Evolutionary conservation across 805 yeast species (phyloP).

Genomic region (Metschnikowia peoriensis): DNA sequence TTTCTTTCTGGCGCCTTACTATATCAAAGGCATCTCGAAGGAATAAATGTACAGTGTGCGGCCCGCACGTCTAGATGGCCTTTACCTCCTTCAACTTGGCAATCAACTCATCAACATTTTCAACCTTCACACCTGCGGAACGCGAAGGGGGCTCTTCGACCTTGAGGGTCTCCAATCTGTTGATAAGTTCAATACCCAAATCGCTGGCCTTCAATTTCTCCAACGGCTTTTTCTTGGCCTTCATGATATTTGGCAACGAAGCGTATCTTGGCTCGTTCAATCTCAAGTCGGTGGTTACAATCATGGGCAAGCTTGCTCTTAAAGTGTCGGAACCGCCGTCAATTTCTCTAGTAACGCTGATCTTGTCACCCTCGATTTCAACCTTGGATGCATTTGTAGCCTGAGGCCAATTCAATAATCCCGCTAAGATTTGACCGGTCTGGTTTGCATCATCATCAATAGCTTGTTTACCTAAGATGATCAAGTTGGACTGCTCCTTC

Average conservation of each 20-base stretch:
- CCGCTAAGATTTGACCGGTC: slow-evolving; percentile 96
- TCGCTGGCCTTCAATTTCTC: slow-evolving; percentile 62
- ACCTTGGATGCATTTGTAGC: slow-evolving; percentile 94
- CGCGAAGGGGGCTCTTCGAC: slow-evolving; percentile 86
- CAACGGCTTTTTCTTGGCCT: slow-evolving; percentile 95
- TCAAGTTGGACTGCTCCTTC: slow-evolving; percentile 68
- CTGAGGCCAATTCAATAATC: slow-evolving; percentile 91
- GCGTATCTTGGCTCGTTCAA: slow-evolving; percentile 95
- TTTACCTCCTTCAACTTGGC: slow-evolving; percentile 73
- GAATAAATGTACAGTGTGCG: slow-evolving; percentile 1
- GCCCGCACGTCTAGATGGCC: slow-evolving; percentile 46
- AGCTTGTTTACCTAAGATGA: slow-evolving; percentile 93
- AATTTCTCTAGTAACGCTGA: slow-evolving; percentile 83
- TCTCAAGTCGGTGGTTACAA: slow-evolving; percentile 90
- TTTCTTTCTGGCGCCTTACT: not conserved
- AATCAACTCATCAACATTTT: slow-evolving; percentile 77
- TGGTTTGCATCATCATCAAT: slow-evolving; percentile 94
- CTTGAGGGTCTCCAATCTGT: slow-evolving; percentile 64
- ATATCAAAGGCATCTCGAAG: not conserved
- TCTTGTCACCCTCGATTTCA: slow-evolving; percentile 52
- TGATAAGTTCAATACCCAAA: slow-evolving; percentile 62
- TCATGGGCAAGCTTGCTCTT: slow-evolving; percentile 73
- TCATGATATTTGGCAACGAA: slow-evolving; percentile 95
- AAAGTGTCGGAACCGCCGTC: slow-evolving; percentile 94
- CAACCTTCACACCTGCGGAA: slow-evolving; percentile 78